Evolutionary conservation across 495 filamentous ascomycete species (phyloP).

Genomic region (Lepidopterella palustris): DNA sequence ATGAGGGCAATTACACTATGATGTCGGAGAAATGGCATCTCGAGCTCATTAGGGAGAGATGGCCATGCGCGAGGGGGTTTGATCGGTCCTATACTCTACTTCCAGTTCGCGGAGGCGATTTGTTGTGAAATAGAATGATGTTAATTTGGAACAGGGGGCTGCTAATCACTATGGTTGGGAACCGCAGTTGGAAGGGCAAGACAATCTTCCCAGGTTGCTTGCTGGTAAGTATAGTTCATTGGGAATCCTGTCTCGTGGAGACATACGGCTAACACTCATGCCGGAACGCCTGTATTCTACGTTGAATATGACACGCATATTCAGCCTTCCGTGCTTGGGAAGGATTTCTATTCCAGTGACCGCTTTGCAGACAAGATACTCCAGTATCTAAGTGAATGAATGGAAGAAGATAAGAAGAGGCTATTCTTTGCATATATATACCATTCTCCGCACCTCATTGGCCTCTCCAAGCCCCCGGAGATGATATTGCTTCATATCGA

Average conservation of each 20-base stretch:
- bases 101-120: no score
- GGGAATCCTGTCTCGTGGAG: background rate
- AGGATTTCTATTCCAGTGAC: constrained; percentile 50
- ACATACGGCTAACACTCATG: background rate
- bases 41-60: constrained; percentile 39
- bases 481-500: constrained; percentile 48
- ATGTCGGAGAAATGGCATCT: constrained; percentile 58
- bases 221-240: constrained; percentile 2
- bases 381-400: constrained; percentile 47
- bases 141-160: constrained; percentile 2
- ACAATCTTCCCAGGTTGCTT: constrained; percentile 21
- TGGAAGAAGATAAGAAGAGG: constrained; percentile 40
- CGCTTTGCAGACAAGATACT: constrained; percentile 50
- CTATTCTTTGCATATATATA: constrained; percentile 58
- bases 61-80: constrained; percentile 42
- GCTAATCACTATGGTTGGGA: constrained; percentile 55
- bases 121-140: no score
- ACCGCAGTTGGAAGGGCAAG: constrained; percentile 39
- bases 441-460: constrained; percentile 58
- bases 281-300: constrained; percentile 40
- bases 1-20: constrained; percentile 54
- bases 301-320: constrained; percentile 50
- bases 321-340: constrained; percentile 26
- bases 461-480: constrained; percentile 52
- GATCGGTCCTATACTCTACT: constrained; percentile 44